Base-by-base conservation (phyloP, 345 rosid species). In the Eucalyptus cloeziana region DNA sequence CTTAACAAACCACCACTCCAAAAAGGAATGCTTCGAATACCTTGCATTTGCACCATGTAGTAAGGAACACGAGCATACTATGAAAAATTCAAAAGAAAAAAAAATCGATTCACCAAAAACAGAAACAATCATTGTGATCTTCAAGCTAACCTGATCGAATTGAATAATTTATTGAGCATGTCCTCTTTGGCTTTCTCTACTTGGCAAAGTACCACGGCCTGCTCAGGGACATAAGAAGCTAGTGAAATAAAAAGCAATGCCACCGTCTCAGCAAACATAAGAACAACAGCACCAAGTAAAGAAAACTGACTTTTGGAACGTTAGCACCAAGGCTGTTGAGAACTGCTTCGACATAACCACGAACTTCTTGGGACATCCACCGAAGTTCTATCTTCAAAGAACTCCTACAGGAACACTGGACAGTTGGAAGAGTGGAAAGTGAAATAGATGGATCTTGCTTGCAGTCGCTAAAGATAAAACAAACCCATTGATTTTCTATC, bases 181-280 rank as follows among this genome's bases (percentile, higher is more conserved):
- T 37, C 37, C 37, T 37, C 37, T 37, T 37, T 37, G 24, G 99
- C 95, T 92, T 97, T 97, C 92, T 97, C 99, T n/a, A 97, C 99
- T 95, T 97, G 99, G 92, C 99, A 97, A 89, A 96, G 97, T 89
- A 97, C 99, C 92, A 97, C 97, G n/a, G 98, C 99, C 98, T n/a
- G 97, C 92, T 13, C 76, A 51, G 27, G 5, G 49, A 56, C 17
- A 44, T 47, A 71, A 43, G 24, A 52, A 56, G 64, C 25, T 30
- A n/a, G 71, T 64, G 19, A 64, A 64, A 64, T n/a, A 9, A 64
- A 64, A 64, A 64, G 71, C 71, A 64, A 7, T 64, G 37, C 33
- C 71, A 62, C 71, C 13, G 17, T 62, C 37, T 64, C 19, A 14
- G 3, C 37, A 64, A 64, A 7, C 71, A 62, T 13, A 62, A 62